phyloP scores from a whole-genome alignment of 1,284 basidiomycete genomes.

The Tausonia pullulans region DNA sequence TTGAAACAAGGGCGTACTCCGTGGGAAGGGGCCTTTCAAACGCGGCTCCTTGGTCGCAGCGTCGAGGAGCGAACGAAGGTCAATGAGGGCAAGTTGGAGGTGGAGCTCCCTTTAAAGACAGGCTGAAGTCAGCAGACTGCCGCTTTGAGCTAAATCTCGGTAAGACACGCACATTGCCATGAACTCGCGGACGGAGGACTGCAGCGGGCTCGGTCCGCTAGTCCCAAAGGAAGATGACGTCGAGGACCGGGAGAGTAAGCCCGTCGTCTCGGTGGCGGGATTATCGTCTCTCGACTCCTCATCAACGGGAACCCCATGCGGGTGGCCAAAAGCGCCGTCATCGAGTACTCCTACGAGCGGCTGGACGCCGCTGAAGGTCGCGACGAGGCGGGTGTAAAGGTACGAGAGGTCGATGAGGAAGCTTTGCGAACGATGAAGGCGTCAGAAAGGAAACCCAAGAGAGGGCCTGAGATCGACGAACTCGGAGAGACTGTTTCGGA shows the following conservation, averaged over 20 bases:
- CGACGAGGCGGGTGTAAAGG: conserved; percentile 34
- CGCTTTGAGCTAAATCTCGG: not conserved
- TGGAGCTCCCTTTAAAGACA: conserved; percentile 66
- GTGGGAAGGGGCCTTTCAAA: conserved; percentile 82
- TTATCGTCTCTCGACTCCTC: conserved; percentile 22
- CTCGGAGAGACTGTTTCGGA: conserved; percentile 77
- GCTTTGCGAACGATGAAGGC: not conserved
- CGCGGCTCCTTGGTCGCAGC: conserved; percentile 89
- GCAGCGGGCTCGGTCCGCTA: conserved; percentile 31
- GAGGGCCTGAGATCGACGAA: conserved; percentile 33
- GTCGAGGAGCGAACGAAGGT: conserved; percentile 64
- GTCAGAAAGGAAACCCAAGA: not conserved
- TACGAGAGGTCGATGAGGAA: conserved; percentile 32
- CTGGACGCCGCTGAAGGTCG: conserved; percentile 15
- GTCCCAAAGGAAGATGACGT: not conserved
- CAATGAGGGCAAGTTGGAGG: conserved; percentile 77
- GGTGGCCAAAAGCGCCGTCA: not conserved
- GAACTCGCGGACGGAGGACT: conserved; percentile 63
- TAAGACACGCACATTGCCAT: conserved; percentile 63
- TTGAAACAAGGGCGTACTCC: not conserved
- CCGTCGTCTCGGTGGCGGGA: conserved; percentile 20
- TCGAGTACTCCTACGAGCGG: no score
- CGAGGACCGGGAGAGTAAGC: not conserved
- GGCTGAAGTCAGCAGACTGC: conserved; percentile 10
- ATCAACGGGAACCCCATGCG: no score